Evolutionary conservation across 192 early-diverging fungal species (phyloP), one percentile per base, ranked within the genome.

Genomic region (Lobosporangium transversale): DNA sequence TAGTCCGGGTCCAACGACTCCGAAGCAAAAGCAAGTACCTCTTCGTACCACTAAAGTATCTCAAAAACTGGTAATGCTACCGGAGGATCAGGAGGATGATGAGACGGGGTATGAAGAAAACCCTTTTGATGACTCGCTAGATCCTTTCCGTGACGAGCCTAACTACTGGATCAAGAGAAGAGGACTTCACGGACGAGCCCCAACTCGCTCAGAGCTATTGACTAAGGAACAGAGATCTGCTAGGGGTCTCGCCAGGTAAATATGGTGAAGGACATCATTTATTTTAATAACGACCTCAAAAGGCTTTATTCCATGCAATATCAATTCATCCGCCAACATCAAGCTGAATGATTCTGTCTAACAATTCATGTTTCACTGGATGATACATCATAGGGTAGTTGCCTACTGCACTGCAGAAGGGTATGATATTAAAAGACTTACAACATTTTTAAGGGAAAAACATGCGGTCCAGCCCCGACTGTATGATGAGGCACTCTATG

Each of bases 1-100:
- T 1, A 63, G 50, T 23, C 67, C 65, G 24, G 57, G 62, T 5
- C 58, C 68, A 20, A 51, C 30, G 33, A 61, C 67, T 21, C 70
- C 59, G 21, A 69, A 62, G 62, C 85, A 78, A 40, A 78, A 67
- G 71, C 87, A 75, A 56, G 83, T 86, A 20, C 92, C 91, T 21
- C 84, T 89, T 42, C 83, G 95, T 59, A 97, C 92, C 15, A 94
- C 93, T 48, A 97, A 97, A 68, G 89, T 89, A 27, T 93, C 94
- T 11, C 93, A 95, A 76, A 97, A 95, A 83, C 83, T 97, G 11
- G 92, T 93, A 8, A 81, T 97, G 27, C 84, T 97, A 29, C 95
- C 95, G 12, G 79, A 80, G 53, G 73, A 79, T 35, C 66, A 57
- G 31, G 70, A 79, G 21, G 62, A 69, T 4, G 58, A 75, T 18